Evolutionary conservation across 2,329 filamentous ascomycete genomes (phyloP).

Genomic region (Aspergillus sergii): DNA sequence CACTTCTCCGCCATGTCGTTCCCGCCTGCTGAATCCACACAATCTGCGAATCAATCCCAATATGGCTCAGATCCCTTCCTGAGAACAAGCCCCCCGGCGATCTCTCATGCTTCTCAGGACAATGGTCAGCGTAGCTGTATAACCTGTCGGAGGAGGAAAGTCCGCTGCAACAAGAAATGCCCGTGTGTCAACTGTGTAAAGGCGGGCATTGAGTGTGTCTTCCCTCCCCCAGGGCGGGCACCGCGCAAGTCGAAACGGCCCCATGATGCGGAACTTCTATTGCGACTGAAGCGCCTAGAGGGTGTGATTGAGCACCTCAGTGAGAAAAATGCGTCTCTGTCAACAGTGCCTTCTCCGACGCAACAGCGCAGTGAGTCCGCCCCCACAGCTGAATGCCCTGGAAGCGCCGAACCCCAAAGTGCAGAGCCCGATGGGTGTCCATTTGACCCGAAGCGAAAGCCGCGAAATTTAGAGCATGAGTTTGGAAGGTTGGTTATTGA

Average conservation of each 20-base stretch:
- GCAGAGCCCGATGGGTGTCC: conserved; percentile 15
- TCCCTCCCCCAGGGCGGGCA: conserved; percentile 62
- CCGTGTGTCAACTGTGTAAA: conserved; percentile 53
- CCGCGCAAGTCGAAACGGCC: conserved; percentile 61
- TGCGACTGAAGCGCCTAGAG: conserved; percentile 60
- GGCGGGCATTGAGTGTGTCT: conserved; percentile 62
- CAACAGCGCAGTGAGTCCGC: conserved; percentile 13
- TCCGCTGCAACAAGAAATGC: conserved; percentile 51
- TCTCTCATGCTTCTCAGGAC: conserved; percentile 21
- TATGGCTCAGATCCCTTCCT: conserved; percentile 6
- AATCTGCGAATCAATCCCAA: conserved; percentile 7
- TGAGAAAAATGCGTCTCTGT: conserved; percentile 41
- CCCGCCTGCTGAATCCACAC: conserved; percentile 12
- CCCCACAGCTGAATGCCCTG: not conserved
- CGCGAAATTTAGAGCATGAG: conserved; percentile 43
- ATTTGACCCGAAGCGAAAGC: conserved; percentile 23
- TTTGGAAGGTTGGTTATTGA: conserved; percentile 63
- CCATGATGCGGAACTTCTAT: conserved; percentile 61
- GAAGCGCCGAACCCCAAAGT: not conserved
- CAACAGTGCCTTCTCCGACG: conserved; percentile 9
- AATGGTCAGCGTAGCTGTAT: conserved; percentile 47
- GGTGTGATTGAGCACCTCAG: conserved; percentile 63
- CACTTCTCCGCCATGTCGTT: conserved; percentile 21
- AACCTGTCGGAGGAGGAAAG: conserved; percentile 51
- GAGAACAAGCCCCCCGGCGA: conserved; percentile 5